Base-by-base conservation (phyloP, 108 stramenopile species). In the Phaeodactylum tricornutum region DNA sequence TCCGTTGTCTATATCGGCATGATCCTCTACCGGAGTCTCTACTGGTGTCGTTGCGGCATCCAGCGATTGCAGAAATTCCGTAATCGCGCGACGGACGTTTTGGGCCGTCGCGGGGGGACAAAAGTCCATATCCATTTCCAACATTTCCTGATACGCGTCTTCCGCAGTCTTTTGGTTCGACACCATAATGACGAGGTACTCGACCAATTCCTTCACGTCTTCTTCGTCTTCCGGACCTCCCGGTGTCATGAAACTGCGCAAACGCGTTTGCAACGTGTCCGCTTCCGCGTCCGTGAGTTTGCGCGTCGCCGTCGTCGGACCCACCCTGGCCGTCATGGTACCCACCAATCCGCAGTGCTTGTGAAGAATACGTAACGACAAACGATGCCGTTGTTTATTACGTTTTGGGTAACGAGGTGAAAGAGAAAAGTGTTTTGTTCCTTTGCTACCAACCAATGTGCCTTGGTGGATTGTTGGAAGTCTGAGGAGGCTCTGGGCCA, bases 61-160 rank as follows among this genome's bases (percentile, higher is more conserved):
- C 39, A 20, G 16, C 21, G 39, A 41, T 20, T 41, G 14, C 5
- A 41, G 8, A 20, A 41, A 6, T 41, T 5, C 4, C 16, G 39
- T 14, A 11, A 15, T 4, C 21, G 5, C 21, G 19, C 39, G 4
- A 41, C n/a, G n/a, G n/a, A n/a, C n/a, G n/a, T n/a, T 41, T 41
- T 71, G 23, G 29, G 58, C 44, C 37, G 52, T 37, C 11, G 55
- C 29, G 0, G 40, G 42, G 4, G 57, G 34, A 50, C 77, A 81
- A 1, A 84, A 72, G 23, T 85, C 84, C 70, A 85, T 69, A 46
- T 79, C 78, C 75, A 79, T 77, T 27, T 73, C 76, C 31, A 44
- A 43, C 7, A 88, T 33, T 61, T 87, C 86, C n/a, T 78, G 47
- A 0, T 57, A 50, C 8, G 77, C 60, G 36, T 81, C 77, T 0